A percentile compares a stretch with the other conserved stretches of the same genome.
These are phyloP conservation scores for Exophiala sp. DNA, from an alignment of 2,329 filamentous ascomycete species.

Conservation along the genomic window DNA sequence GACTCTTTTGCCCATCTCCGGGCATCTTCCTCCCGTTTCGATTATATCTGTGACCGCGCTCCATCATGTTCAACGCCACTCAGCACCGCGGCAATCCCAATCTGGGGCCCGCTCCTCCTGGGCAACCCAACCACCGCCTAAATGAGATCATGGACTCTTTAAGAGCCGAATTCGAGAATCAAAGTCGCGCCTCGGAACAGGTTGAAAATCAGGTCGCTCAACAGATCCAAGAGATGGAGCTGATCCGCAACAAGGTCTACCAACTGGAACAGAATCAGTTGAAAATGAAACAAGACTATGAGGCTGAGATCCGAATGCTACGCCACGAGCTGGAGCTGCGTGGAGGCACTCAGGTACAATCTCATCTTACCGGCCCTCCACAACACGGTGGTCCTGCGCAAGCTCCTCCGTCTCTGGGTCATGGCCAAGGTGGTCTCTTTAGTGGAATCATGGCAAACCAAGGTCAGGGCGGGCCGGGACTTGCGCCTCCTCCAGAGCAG, in stretches of 20 bases:
- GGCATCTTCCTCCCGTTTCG: not conserved
- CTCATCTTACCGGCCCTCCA: constrained; percentile 65
- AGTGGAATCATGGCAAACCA: constrained; percentile 92
- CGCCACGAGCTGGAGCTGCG: constrained; percentile 78
- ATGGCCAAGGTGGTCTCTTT: constrained; percentile 84
- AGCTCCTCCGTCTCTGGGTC: constrained; percentile 77
- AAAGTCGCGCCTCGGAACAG: constrained; percentile 72
- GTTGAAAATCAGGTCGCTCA: constrained; percentile 93
- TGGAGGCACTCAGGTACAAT: constrained; percentile 53
- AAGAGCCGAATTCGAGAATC: constrained; percentile 81
- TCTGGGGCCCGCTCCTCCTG: constrained; percentile 42
- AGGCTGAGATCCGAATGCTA: constrained; percentile 79
- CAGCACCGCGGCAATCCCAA: constrained; percentile 29
- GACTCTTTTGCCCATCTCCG: constrained; percentile 1
- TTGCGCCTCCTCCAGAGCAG: constrained; percentile 69
- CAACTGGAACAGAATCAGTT: constrained; percentile 86
- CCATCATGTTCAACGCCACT: constrained; percentile 29
- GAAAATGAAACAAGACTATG: constrained; percentile 86
- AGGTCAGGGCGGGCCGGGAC: constrained; percentile 75
- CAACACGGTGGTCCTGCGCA: constrained; percentile 76
- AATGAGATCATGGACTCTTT: constrained; percentile 90
- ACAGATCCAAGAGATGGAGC: constrained; percentile 91
- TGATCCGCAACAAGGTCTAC: constrained; percentile 89
- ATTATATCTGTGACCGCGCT: constrained; percentile 1
- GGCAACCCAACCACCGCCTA: constrained; percentile 61